Base-by-base conservation (phyloP, 1,139 yeast species). In the Debaryomyces coudertii region DNA sequence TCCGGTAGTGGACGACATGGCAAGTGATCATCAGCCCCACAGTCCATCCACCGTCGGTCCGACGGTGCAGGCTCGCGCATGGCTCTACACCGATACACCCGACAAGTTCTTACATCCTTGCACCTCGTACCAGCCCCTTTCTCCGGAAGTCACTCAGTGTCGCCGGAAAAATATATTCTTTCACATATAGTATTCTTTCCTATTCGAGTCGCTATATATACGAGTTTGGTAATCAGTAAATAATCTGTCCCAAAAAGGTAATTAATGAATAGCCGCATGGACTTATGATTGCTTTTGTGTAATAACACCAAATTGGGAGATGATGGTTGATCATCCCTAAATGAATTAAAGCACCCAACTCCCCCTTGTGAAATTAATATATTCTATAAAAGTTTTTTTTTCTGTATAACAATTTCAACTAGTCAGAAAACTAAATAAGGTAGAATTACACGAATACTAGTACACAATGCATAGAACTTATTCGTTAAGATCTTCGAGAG, bases 401-500 rank as follows among this genome's bases (percentile, higher is more conserved):
- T 35, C 33, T 29, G 33, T 29, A 29, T 29, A 14, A 41, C 35
- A 41, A 20, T 24, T 33, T 33, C 24, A n/a, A 5, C 18, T 33
- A 33, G 12, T 20, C 18, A 33, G 36, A 33, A 33, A 33, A 8
- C 43, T 25, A 25, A 20, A 33, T 33, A 31, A 25, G 33, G 11
- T 15, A 25, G 15, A 25, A 16, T 31, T 31, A 9, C 18, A 40
- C 20, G 28, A 40, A 30, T 24, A 14, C 14, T n/a, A 27, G 18
- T 38, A 30, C 36, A 50, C 27, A 41, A 85, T 86, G 92, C 90
- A 86, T 76, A 84, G 90, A 83, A 86, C 95, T 23, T 86, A 86
- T 68, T 86, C 93, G 30, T 76, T 86, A 67, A 85, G 93, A 81
- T 80, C 85, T 53, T 71, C 78, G 53, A 84, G 90, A 72, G 90